These are phyloP conservation scores for Amaranthus hypochondriacus DNA, from an alignment of 148 eudicot genomes.

Conservation along the genomic window DNA sequence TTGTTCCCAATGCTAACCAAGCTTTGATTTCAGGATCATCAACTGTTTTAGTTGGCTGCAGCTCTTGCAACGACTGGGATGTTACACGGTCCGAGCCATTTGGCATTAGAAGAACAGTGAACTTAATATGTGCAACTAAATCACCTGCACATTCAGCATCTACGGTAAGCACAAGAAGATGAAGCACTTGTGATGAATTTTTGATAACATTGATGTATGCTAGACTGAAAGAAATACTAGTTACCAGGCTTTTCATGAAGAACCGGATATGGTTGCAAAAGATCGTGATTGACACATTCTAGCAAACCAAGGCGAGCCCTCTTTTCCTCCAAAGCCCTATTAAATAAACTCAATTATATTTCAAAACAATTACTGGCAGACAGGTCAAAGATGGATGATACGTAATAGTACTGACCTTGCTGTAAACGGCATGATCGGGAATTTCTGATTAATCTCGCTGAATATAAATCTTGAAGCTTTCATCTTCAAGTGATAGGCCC, in stretches of 20 bases:
- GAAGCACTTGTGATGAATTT: too few species aligned
- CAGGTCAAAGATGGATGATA: background rate
- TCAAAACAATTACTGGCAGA: background rate
- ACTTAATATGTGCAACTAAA: conserved; percentile 76
- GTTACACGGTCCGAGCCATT: conserved; percentile 92
- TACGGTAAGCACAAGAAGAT: background rate
- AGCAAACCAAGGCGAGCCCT: conserved; percentile 82
- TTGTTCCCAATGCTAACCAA: conserved; percentile 72
- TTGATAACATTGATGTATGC: too few species aligned
- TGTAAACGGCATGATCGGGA: conserved; percentile 87
- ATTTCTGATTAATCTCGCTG: conserved; percentile 81
- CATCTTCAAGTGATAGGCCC: conserved; percentile 77
- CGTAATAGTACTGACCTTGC: conserved; percentile 49
- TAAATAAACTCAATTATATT: background rate
- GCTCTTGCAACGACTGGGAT: conserved; percentile 73
- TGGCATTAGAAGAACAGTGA: conserved; percentile 92
- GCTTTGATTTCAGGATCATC: conserved; percentile 94
- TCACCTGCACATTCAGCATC: conserved; percentile 50
- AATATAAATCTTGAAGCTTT: conserved; percentile 83
- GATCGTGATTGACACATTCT: conserved; percentile 88
- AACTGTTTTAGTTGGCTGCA: conserved; percentile 66
- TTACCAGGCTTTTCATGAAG: conserved; percentile 91
- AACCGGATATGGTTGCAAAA: conserved; percentile 93
- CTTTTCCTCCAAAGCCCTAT: conserved; percentile 87
- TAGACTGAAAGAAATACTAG: background rate